Base-by-base conservation (phyloP, 495 filamentous ascomycete genomes). In the Friedmanniomyces endolithicus region DNA sequence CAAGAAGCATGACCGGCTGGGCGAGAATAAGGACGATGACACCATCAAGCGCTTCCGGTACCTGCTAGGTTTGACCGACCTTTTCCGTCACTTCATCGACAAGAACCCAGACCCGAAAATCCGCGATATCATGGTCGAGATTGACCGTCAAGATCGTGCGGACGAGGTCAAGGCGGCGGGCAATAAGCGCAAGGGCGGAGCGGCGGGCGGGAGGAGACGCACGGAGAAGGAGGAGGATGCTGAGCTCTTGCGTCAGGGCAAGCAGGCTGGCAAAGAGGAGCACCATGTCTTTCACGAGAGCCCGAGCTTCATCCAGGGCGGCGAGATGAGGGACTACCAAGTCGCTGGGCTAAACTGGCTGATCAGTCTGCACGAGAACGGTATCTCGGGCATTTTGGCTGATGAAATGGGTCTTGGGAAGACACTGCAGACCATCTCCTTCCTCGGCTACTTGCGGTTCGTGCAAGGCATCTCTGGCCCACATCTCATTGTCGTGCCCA, bases 51-150 rank as follows among this genome's bases (percentile, higher is more conserved):
- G 94, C 66, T 98, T 97, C 67, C 86, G 89, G 48, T 97, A 99
- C 65, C 82, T 99, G 1, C 78, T 99, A 7, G 94, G 94, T 24
- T 74, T 97, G 47, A 99, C 94, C 44, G 94, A 99, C 65, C 78
- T 99, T 20, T 99, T 99, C 74, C 86, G 94, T 57, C 94, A 99
- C 70, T 99, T 99, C 70, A 99, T 99, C 72, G 89, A 96, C 64
- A 85, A 89, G 19, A 99, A 94, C 65, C 92, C 89, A 1, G 87
- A 96, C 60, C 90, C 90, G 0, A 82, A 82, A 35, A 88, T 97
- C 65, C 84, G 90, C 61, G 84, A 90, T 41, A 86, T 96, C 51
- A 88, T 97, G 76, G 78, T 78, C 11, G 87, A 96, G 67, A 96
- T 96, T 63, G 90, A 96, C 67, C 81, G 83, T 23, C 88, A 95